Percentiles rank a stretch among this genome's conserved stretches.
These are phyloP conservation scores for Nemophila menziesii DNA, from an alignment of 257 asterid genomes.

Conservation along the genomic window DNA sequence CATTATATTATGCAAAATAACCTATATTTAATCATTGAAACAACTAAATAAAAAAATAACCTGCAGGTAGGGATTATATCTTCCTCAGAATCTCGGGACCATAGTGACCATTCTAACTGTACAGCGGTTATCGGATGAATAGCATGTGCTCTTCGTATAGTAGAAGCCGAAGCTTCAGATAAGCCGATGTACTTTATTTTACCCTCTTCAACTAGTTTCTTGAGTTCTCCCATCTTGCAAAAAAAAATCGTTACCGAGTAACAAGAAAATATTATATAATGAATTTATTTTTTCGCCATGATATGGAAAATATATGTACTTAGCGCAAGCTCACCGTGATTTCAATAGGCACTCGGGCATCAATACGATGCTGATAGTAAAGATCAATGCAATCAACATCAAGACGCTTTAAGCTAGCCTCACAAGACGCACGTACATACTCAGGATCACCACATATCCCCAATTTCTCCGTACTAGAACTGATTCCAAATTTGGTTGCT, in stretches of 20 bases:
- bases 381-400: conserved; percentile 45
- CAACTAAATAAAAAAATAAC: conserved; percentile 6
- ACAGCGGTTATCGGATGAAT: conserved; percentile 29
- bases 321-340: conserved; percentile 30
- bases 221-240: conserved; percentile 20
- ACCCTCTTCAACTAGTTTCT: conserved; percentile 31
- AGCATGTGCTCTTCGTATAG: conserved; percentile 32
- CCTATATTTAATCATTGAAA: neutral
- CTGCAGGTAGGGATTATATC: conserved; percentile 32
- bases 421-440: conserved; percentile 34
- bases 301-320: neutral
- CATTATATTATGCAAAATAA: too few species aligned
- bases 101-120: conserved; percentile 34
- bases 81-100: conserved; percentile 28
- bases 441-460: conserved; percentile 20
- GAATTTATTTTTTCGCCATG: neutral
- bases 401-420: conserved; percentile 41
- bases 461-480: neutral
- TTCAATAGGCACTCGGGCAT: conserved; percentile 40
- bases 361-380: conserved; percentile 38
- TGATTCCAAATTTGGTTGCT: conserved; percentile 27
- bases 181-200: conserved; percentile 24
- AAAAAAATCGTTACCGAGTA: neutral
- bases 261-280: too few species aligned
- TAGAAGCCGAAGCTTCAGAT: conserved; percentile 27